Evolutionary conservation across 495 filamentous ascomycete genomes (phyloP), one percentile per base, ranked within the genome.

Genomic region (Hyphodiscus hymeniophilus): DNA sequence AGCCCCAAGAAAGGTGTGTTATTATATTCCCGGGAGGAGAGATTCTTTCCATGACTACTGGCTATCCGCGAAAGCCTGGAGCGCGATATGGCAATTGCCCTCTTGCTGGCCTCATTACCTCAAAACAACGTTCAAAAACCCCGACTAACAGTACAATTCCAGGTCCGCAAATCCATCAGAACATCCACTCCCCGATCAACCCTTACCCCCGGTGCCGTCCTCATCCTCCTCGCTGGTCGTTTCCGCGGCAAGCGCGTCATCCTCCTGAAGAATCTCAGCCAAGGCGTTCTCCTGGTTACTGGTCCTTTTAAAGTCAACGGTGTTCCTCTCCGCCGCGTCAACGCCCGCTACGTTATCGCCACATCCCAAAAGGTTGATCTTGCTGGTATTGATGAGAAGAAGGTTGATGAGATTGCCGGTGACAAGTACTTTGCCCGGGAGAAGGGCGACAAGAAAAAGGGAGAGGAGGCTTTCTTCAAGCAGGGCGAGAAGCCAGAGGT

Each of bases 261-360:
- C 65, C 89, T 95, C 69, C 86, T 99, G 68, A 97, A 96, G 80
- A 76, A 82, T 73, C 89, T 99, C 65, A 73, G 84, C 62, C 85
- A 95, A 75, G 94, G 94, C 71, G 86, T 96, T 54, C 89, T 99
- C 65, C 88, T 99, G 63, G 86, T 99, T 58, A 99, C 94, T 63
- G 94, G 94, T 59, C 94, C 94, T 64, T 99, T 96, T 84, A 97
- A 95, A 84, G 83, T 97, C 77, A 99, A 99, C 75, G 94, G 94
- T 72, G 94, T 99, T 52, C 94, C 94, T 53, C 84, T 99, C 62
- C 83, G 94, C 68, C 81, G 94, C 71, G 92, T 99, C 63, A 99
- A 99, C 76, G 73, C 91, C 60, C 83, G 94, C 77, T 99, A 97
- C 73, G 94, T 99, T 54, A 97, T 97, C 68, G 91, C 90, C 63